Conservation (phyloP, 495 filamentous ascomycete species). For the Aspergillus campestris region DNA sequence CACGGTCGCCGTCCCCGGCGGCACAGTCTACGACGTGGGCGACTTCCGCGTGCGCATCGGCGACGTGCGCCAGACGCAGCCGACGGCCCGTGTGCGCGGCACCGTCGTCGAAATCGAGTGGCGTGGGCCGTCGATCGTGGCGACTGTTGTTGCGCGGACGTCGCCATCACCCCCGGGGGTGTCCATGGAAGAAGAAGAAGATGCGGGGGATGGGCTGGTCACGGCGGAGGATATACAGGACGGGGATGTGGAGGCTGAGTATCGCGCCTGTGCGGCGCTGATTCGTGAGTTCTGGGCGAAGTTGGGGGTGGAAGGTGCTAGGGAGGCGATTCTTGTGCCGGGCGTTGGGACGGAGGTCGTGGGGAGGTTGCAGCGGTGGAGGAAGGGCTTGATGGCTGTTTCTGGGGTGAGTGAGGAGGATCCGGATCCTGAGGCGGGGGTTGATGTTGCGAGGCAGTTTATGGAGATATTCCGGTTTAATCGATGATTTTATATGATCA, state of each 20-base stretch:
- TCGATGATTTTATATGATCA: constrained; percentile 12
- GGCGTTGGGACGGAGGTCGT: constrained; percentile 35
- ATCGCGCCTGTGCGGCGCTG: constrained; percentile 27
- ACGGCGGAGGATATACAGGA: constrained; percentile 24
- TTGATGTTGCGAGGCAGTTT: constrained; percentile 39
- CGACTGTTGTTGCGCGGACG: constrained; percentile 16
- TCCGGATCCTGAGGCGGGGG: constrained; percentile 30
- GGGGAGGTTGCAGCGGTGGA: constrained; percentile 18
- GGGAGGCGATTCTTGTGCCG: constrained; percentile 36
- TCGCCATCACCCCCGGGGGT: no score
- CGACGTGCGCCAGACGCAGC: constrained; percentile 37
- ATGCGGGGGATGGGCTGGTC: constrained; percentile 24
- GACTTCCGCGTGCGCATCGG: constrained; percentile 39
- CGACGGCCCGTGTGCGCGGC: constrained; percentile 27
- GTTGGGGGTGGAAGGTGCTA: constrained; percentile 25
- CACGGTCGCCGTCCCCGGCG: constrained; percentile 31
- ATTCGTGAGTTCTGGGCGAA: constrained; percentile 37
- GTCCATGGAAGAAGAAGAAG: no score
- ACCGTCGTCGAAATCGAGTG: constrained; percentile 39
- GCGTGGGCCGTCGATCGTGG: constrained; percentile 31
- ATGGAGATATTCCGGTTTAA: constrained; percentile 43
- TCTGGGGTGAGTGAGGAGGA: constrained; percentile 17
- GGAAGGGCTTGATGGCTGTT: constrained; percentile 2
- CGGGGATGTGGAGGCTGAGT: constrained; percentile 36
- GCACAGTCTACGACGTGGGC: constrained; percentile 35